Percentiles rank a stretch among this genome's conserved stretches.
phyloP scores from a whole-genome alignment of 805 yeast species.

The Isabelozyma gotoi region DNA sequence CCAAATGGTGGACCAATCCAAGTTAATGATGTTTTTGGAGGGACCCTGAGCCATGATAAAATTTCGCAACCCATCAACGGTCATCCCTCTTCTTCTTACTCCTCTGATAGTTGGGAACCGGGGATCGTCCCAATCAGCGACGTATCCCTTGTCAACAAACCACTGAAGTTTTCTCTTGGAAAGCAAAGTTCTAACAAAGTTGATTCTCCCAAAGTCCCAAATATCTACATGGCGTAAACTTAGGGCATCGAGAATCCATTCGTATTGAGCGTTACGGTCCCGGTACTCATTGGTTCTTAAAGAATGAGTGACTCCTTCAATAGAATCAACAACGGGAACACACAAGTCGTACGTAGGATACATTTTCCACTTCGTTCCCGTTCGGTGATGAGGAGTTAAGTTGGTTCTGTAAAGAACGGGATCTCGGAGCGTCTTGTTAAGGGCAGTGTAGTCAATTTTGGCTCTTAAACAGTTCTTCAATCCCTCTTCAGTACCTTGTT shows the following conservation, averaged over 20 bases:
- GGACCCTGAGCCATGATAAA: conserved; percentile 97
- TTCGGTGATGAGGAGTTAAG: conserved; percentile 96
- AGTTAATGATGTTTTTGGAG: conserved; percentile 91
- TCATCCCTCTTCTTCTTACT: conserved; percentile 99
- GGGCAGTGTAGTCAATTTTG: conserved; percentile 86
- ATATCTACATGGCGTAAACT: conserved; percentile 87
- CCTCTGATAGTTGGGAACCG: conserved; percentile 99
- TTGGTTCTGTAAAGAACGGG: conserved; percentile 98
- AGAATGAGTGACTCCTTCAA: conserved; percentile 98
- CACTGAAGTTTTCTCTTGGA: conserved; percentile 98
- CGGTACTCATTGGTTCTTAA: conserved; percentile 97
- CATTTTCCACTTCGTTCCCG: conserved; percentile 90
- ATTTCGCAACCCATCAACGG: conserved; percentile 94
- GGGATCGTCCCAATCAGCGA: conserved; percentile 97
- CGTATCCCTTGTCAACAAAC: conserved; percentile 93
- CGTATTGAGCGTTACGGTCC: conserved; percentile 97
- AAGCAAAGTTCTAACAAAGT: conserved; percentile 91
- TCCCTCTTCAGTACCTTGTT: conserved; percentile 90
- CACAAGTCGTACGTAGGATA: conserved; percentile 99
- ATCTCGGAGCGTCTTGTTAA: conserved; percentile 94
- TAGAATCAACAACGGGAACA: conserved; percentile 91
- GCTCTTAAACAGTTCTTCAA: conserved; percentile 93
- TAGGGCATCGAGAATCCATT: conserved; percentile 87
- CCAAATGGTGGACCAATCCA: conserved; percentile 98
- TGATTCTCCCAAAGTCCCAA: conserved; percentile 98